These are phyloP conservation scores for Cordyceps tenuipes DNA, from an alignment of 2,329 filamentous ascomycete genomes.

Conservation along the genomic window DNA sequence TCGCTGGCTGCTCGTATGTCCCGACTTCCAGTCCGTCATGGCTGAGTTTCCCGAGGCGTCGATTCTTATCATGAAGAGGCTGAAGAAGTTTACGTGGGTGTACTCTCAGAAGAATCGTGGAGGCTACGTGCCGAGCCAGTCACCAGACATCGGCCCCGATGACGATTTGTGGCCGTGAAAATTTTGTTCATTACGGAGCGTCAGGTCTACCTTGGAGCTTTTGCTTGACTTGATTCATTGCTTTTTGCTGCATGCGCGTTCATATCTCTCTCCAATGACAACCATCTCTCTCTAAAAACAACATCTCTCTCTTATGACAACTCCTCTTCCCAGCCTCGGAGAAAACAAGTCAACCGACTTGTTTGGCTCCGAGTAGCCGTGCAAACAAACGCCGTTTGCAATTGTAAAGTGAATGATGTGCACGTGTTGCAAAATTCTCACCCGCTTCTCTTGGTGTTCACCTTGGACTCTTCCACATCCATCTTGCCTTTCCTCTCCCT, in stretches of 20 bases:
- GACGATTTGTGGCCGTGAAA: too few relatives aligned
- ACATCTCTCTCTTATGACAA: too few relatives aligned
- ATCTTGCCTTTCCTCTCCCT: background rate
- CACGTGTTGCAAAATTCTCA: background rate
- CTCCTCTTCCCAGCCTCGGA: background rate
- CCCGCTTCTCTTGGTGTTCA: background rate
- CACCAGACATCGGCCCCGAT: background rate
- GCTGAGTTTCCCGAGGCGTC: background rate
- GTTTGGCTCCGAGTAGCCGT: background rate
- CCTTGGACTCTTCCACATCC: background rate
- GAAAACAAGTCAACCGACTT: background rate
- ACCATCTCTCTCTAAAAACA: too few relatives aligned
- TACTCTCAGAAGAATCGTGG: too few relatives aligned
- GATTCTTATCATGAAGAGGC: background rate
- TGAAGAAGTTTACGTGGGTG: background rate
- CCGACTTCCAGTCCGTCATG: background rate
- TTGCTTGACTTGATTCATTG: too few relatives aligned
- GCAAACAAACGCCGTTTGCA: background rate
- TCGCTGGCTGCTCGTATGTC: accelerated
- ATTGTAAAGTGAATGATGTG: background rate
- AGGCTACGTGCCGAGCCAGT: too few relatives aligned
- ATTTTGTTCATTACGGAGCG: too few relatives aligned
- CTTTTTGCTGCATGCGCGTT: too few relatives aligned
- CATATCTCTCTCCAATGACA: too few relatives aligned
- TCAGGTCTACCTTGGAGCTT: too few relatives aligned